Base-by-base conservation (phyloP, 2,329 filamentous ascomycete species). In the Lasiodiplodia theobromae region DNA sequence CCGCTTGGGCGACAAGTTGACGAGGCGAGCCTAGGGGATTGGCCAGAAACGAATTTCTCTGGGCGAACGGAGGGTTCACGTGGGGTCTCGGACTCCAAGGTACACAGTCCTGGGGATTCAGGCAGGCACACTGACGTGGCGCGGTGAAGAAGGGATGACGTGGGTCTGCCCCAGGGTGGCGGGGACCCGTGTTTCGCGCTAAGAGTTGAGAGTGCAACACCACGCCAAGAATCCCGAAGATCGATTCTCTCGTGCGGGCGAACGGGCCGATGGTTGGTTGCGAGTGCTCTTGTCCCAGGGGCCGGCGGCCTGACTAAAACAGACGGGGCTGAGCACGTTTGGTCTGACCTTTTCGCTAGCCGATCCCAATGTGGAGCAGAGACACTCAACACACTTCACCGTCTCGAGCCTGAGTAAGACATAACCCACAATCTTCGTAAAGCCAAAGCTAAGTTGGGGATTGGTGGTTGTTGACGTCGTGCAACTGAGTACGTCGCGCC, bases 211-310 rank as follows among this genome's bases (percentile, higher is more conserved):
- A 28, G 28, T 62, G 58, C 58, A 62, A 62, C 58, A 62, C 58
- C 58, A 62, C 18, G 58, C 58, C 58, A 62, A 62, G 58, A 49
- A 62, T 62, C 40, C 11, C 28, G 58, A 62, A 7, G 58, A 62
- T 62, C 58, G 58, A 40, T 62, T 10, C 28, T 38, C 2, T 21
- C 21, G 8, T 38, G 18, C 14, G 14, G n/a, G 44, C 47, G 28
- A 44, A n/a, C 28, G 28, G 28, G 28, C 28, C 28, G 28, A 28
- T 18, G 21, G 58, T 16, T 10, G 16, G 21, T 11, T 18, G 37
- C 16, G 31, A 1, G 44, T 44, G n/a, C 28, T 28, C 25, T 23
- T 18, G 60, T 18, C 12, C 10, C 16, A 34, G 28, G 23, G 28
- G 44, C 16, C 60, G 28, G 57, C 12, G 23, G 37, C 21, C 57